Evolutionary conservation across 2,329 filamentous ascomycete species (phyloP), one percentile per base, ranked within the genome.

Genomic region (Dothiorella sarmentorum): DNA sequence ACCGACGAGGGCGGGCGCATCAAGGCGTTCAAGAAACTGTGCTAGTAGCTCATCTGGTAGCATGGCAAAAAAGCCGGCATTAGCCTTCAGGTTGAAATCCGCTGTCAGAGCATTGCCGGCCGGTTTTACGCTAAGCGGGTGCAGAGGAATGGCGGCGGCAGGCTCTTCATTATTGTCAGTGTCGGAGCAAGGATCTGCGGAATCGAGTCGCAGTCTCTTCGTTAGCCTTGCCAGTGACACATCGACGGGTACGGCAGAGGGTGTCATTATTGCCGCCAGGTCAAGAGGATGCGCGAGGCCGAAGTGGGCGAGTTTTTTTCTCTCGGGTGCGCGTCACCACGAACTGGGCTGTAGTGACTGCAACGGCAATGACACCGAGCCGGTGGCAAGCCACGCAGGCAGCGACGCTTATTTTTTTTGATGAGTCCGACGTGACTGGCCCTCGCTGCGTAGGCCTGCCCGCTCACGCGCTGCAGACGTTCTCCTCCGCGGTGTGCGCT

Each of bases 111-210:
- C 86, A 76, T 99, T 97, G 35, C 93, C 94, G 61, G 88, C 82
- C 1, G 94, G 93, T 69, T 91, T 94, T 63, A 97, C 81, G 29
- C 88, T 88, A 45, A 96, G 78, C 35, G 91, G 91, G 77, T 97
- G 93, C 37, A 81, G 79, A 52, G 88, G 88, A 56, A 96, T 86
- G 43, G 84, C 82, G 43, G 84, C 82, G 63, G 80, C 75, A 69
- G 79, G 78, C n/a, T 69, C 65, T 59, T 72, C 68, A 20, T 65
- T 68, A 20, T 65, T 66, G 44, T 61, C 58, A 62, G 31, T n/a
- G 3, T 60, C 51, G n/a, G 40, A 35, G 38, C 26, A 3, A 13
- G 40, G 29, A 22, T 27, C 33, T n/a, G 33, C 22, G 20, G 43
- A 24, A 29, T 40, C 47, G 22, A 59, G 38, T 7, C 57, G 37